Evolutionary conservation across 2,329 filamentous ascomycete species (phyloP).

Genomic region (Ophiostoma angusticollis): DNA sequence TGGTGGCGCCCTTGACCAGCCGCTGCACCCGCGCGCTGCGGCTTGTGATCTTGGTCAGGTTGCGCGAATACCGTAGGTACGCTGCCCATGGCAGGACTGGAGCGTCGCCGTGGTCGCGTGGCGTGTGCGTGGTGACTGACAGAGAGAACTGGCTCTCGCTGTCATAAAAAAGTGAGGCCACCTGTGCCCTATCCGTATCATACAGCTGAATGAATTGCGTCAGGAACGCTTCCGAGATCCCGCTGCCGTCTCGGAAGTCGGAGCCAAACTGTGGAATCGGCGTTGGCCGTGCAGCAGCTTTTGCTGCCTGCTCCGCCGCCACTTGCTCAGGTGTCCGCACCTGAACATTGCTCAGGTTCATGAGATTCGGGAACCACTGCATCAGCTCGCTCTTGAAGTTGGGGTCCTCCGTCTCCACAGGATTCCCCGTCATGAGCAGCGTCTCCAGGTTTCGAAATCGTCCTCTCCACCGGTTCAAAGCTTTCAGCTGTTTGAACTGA

Average conservation of each 20-base stretch:
- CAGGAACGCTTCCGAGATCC: conserved; percentile 65
- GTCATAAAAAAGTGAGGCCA: conserved; percentile 62
- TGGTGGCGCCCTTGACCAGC: conserved; percentile 47
- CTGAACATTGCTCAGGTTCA: conserved; percentile 60
- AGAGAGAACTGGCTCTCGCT: conserved; percentile 62
- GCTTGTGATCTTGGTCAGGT: conserved; percentile 57
- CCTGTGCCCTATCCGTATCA: conserved; percentile 54
- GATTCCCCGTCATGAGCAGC: conserved; percentile 65
- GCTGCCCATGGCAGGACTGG: conserved; percentile 50
- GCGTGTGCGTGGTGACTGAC: conserved; percentile 50
- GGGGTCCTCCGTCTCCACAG: conserved; percentile 48
- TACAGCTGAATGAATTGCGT: conserved; percentile 61
- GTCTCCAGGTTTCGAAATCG: conserved; percentile 71
- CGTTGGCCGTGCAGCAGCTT: conserved; percentile 29
- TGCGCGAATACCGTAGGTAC: conserved; percentile 68
- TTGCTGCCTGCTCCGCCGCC: conserved; percentile 39
- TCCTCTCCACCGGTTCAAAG: conserved; percentile 62
- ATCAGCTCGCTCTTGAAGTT: conserved; percentile 56
- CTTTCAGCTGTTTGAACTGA: conserved; percentile 53
- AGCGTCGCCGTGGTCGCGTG: conserved; percentile 31
- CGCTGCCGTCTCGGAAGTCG: conserved; percentile 60
- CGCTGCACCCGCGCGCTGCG: conserved; percentile 45
- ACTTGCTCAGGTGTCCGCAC: conserved; percentile 63
- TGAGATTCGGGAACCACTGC: conserved; percentile 72
- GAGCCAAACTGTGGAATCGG: conserved; percentile 50